Evolutionary conservation across 2,329 filamentous ascomycete species (phyloP), one percentile per base, ranked within the genome.

Genomic region (Curvularia lunata): DNA sequence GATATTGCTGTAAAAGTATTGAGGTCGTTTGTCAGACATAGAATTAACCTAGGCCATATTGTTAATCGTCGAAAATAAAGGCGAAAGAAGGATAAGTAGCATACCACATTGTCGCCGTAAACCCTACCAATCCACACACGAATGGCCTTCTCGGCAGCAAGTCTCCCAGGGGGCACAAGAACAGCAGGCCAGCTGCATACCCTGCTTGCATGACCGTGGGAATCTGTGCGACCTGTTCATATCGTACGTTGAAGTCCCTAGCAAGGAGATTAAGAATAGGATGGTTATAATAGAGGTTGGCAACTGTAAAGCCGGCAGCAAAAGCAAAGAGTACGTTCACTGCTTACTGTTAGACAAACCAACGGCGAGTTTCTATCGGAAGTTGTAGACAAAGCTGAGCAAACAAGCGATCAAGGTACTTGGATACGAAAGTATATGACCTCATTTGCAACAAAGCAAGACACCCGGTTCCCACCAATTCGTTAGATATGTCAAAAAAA

Each of bases 231-330:
- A 90, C 86, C 52, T 83, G 81, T 67, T 91, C 89, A 68, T 91
- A 89, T 8, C 82, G 83, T 47, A 94, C 88, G 52, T 83, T 69
- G 69, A 95, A 94, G 16, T 90, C 88, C 9, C 81, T 74, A 0
- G 91, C 90, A 40, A 95, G 82, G 49, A 90, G 85, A 69, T 92
- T 91, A 23, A 94, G 79, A 46, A 94, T 90, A 0, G 91, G 90
- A 67, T 93, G 90, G 58, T 85, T 91, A 75, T 94, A 92, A 77
- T 94, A 94, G 3, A 94, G 79, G 65, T 93, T 93, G 18, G 90
- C 90, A 6, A 93, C 91, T 0, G 89, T 91, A 64, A 91, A 91
- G 87, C 4, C 87, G 83, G 78, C 82, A 0, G 84, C 89, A 67
- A 89, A 83, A 1, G 84, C 88, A 61, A 92, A 91, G 1, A 93